phyloP scores from a whole-genome alignment of 768 basidiomycete species.

The Lyophyllum atratum region DNA sequence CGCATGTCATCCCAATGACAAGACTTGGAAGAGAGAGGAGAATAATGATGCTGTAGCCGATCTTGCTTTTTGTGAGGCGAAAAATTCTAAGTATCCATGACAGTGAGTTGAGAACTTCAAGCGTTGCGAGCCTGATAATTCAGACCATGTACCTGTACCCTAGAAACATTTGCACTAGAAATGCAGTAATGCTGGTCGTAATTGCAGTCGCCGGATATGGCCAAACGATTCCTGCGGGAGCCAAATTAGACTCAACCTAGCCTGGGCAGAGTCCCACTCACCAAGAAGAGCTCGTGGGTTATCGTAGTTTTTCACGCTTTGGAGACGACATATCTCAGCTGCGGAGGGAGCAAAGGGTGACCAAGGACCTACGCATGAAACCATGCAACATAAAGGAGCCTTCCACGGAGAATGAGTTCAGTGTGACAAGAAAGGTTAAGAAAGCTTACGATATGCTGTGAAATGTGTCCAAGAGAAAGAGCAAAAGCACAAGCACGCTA shows the following conservation, averaged over 20 bases:
- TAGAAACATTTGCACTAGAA: background rate
- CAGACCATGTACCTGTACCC: background rate
- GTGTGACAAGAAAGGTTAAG: background rate
- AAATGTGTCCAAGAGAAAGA: background rate
- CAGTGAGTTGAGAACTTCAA: too few species aligned
- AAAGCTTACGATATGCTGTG: background rate
- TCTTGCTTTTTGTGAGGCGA: background rate
- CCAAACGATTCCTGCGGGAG: background rate
- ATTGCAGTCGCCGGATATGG: background rate
- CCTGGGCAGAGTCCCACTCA: background rate
- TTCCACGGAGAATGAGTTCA: background rate
- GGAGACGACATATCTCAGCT: too few species aligned
- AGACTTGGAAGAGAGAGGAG: background rate
- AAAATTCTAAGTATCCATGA: background rate
- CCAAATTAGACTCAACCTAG: too few species aligned
- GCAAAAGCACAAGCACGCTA: background rate
- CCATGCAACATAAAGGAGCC: background rate
- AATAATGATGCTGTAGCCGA: background rate
- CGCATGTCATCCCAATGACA: background rate
- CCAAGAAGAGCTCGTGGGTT: background rate
- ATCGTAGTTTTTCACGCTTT: background rate
- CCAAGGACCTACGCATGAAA: background rate
- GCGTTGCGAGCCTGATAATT: too few species aligned
- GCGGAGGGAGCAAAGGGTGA: too few species aligned
- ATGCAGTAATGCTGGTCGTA: background rate